Percentiles rank a stretch among this genome's conserved stretches.
These are phyloP conservation scores for Aspergillus carlsbadensis DNA, from an alignment of 495 filamentous ascomycete genomes.

Conservation along the genomic window DNA sequence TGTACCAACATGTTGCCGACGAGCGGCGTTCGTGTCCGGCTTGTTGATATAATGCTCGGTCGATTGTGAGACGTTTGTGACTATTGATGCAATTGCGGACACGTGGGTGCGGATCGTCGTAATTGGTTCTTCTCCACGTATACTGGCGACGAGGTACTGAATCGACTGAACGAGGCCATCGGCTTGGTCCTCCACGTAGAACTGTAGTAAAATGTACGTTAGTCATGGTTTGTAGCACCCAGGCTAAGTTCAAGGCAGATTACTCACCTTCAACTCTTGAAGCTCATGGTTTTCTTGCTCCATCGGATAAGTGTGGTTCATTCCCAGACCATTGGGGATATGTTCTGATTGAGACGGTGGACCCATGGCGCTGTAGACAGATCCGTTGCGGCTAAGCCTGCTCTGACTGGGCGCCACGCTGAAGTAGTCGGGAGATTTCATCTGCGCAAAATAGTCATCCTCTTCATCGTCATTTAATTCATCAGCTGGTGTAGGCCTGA, in stretches of 20 bases:
- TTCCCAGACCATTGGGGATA: conserved; percentile 30
- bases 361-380: conserved; percentile 54
- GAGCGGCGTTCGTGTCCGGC: conserved; percentile 35
- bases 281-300: conserved; percentile 54
- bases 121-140: conserved; percentile 68
- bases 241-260: background rate
- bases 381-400: conserved; percentile 48
- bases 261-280: conserved; percentile 68
- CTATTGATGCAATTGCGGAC: conserved; percentile 65
- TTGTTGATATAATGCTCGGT: conserved; percentile 59
- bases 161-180: conserved; percentile 78
- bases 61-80: conserved; percentile 64
- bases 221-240: background rate
- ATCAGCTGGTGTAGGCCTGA: conserved; percentile 68
- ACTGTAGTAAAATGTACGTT: conserved; percentile 36
- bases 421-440: conserved; percentile 51
- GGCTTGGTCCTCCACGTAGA: conserved; percentile 84
- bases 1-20: conserved; percentile 58
- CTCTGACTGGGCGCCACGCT: conserved; percentile 45
- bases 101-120: conserved; percentile 69
- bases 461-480: conserved; percentile 79
- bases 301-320: conserved; percentile 36
- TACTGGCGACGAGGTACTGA: conserved; percentile 74
- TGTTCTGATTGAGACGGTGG: conserved; percentile 40
- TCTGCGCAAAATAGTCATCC: conserved; percentile 39